Evolutionary conservation across 2,329 filamentous ascomycete species (phyloP), one percentile per base, ranked within the genome.

Genomic region (Trichoderma gracile): DNA sequence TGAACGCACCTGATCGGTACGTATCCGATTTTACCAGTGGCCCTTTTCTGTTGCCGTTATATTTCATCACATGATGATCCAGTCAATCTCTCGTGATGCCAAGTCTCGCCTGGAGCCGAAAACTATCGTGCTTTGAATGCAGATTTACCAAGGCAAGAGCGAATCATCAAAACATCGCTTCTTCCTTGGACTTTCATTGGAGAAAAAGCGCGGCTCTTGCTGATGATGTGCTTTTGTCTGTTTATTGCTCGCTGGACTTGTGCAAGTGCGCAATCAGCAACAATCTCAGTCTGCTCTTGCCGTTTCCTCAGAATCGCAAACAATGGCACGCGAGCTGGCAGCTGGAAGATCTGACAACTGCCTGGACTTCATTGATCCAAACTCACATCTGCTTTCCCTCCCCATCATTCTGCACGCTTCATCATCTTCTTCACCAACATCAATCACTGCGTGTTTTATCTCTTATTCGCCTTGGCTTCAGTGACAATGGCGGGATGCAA

Each of bases 1-100:
- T 85, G 83, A 85, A 85, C 77, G 83, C 83, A 14, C 83, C 83
- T 19, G 83, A 85, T 72, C 78, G 83, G 83, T 85, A 69, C 74
- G 82, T 76, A 45, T 58, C 17, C 55, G 10, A 38, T 38, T 40
- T 27, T 3, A 53, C 14, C 6, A 33, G 17, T 54, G 8, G 1
- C 6, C 43, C 17, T 15, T 10, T 19, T 15, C 42, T 42, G 2
- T 23, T n/a, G n/a, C 12, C n/a, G 17, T 49, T 30, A 10, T 7
- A 5, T 19, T 14, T 49, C 15, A 14, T 15, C 21, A 6, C n/a
- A 1, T 33, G 33, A 38, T 15, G 10, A 21, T 6, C 2, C 15
- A n/a, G 43, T 21, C 40, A 5, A 19, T 19, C 25, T 30, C 54
- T 27, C 25, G 8, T 12, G 1, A 30, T 17, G 57, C 14, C 23